Evolutionary conservation across 495 filamentous ascomycete species (phyloP).

Genomic region (Neurospora sp.): DNA sequence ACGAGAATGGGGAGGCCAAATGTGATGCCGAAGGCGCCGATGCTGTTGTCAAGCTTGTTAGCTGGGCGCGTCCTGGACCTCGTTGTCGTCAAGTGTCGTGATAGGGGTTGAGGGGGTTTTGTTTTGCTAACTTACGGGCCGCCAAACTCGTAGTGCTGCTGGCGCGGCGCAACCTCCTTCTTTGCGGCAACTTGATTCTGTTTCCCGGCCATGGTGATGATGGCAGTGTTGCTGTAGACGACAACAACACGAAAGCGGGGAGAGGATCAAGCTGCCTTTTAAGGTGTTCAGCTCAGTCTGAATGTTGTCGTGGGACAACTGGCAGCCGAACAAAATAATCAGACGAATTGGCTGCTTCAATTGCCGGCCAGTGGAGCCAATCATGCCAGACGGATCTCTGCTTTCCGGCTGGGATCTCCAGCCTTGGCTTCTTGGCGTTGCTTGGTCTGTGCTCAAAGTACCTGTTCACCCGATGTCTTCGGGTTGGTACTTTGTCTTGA

Average conservation of each 20-base stretch:
- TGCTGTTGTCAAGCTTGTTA: conserved; percentile 33
- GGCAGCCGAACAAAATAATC: neutral
- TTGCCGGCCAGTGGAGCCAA: neutral
- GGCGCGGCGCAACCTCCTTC: neutral
- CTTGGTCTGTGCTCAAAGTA: neutral
- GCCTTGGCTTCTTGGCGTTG: neutral
- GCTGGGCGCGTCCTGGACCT: neutral
- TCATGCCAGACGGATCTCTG: neutral
- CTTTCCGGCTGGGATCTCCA: neutral
- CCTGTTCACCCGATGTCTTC: neutral
- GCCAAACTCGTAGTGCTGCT: conserved; percentile 65
- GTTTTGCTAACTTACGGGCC: conserved; percentile 61
- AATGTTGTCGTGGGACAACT: neutral
- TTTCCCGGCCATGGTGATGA: conserved; percentile 17
- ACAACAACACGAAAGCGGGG: neutral
- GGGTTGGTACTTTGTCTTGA: neutral
- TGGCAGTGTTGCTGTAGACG: neutral
- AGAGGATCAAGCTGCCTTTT: neutral
- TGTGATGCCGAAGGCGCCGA: conserved; percentile 62
- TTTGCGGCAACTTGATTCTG: conserved; percentile 2
- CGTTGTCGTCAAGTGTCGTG: neutral
- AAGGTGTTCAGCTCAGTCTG: neutral
- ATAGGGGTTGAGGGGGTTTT: neutral
- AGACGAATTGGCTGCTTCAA: neutral
- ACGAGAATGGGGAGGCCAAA: conserved; percentile 66